Conservation (phyloP, 306 rosid genomes). For the Castanea sativa region DNA sequence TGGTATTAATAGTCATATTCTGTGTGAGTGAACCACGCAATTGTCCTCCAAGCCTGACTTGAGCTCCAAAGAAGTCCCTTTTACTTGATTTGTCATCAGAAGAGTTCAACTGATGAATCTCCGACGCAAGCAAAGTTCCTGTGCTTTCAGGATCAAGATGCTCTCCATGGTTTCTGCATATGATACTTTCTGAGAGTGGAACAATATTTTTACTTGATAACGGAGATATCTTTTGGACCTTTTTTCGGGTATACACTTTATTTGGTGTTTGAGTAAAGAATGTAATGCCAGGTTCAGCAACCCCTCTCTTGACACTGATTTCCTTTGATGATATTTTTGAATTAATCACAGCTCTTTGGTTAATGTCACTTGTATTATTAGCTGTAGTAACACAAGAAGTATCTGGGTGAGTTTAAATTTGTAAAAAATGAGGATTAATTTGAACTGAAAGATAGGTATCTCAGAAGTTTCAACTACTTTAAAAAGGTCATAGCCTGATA, state of each 20-base stretch:
- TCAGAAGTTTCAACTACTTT: not conserved
- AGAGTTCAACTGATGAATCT: constrained; percentile 30
- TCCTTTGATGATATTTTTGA: constrained; percentile 34
- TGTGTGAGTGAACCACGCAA: constrained; percentile 5
- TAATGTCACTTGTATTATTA: constrained; percentile 21
- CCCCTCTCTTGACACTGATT: constrained; percentile 26
- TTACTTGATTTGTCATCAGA: constrained; percentile 30
- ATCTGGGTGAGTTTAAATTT: constrained; percentile 23
- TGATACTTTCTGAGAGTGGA: constrained; percentile 31
- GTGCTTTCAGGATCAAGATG: constrained; percentile 25
- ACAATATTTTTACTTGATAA: constrained; percentile 24
- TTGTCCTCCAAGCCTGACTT: constrained; percentile 18
- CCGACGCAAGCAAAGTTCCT: constrained; percentile 30
- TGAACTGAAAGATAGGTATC: constrained; percentile 1
- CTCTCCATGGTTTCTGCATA: constrained; percentile 32
- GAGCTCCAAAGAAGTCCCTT: constrained; percentile 26
- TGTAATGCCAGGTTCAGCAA: constrained; percentile 28
- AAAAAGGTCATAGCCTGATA: not conserved
- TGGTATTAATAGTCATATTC: constrained; percentile 11
- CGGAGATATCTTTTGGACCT: constrained; percentile 25
- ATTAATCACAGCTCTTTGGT: constrained; percentile 17
- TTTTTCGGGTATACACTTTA: constrained; percentile 56
- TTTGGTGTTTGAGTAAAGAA: constrained; percentile 37
- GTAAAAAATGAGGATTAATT: constrained; percentile 13
- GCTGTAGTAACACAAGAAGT: constrained; percentile 29